Conservation (phyloP, 225 moss, liverwort and hornwort species). For the Physcomitrellopsis africana region DNA sequence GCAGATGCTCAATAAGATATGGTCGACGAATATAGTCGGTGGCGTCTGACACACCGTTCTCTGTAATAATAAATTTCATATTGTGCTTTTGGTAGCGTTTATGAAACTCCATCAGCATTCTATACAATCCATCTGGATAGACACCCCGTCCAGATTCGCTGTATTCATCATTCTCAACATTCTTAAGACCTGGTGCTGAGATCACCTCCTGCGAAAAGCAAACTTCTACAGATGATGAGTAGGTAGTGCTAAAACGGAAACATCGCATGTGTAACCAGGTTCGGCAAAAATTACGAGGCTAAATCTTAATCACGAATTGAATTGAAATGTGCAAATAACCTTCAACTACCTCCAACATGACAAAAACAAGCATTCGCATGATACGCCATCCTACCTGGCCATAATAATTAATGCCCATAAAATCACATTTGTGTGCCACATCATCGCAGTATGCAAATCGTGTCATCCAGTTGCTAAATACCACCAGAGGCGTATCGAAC, state of each 20-base stretch:
- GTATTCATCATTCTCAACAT: constrained; percentile 77
- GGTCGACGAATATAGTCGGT: constrained; percentile 96
- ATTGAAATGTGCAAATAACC: not conserved
- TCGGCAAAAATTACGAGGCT: not conserved
- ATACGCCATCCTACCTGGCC: constrained; percentile 70
- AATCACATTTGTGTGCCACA: constrained; percentile 80
- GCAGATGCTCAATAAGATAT: constrained; percentile 91
- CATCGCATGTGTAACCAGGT: not conserved
- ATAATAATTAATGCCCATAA: constrained; percentile 95
- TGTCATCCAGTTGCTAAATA: constrained; percentile 91
- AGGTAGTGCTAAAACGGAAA: not conserved
- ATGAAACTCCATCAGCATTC: constrained; percentile 75
- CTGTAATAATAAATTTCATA: constrained; percentile 88
- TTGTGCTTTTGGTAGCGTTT: constrained; percentile 87
- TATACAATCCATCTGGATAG: constrained; percentile 95
- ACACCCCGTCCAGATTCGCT: constrained; percentile 99
- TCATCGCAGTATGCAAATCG: constrained; percentile 91
- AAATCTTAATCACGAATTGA: constrained; percentile 1
- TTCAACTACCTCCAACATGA: not conserved
- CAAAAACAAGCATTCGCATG: not conserved
- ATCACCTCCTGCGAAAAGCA: constrained; percentile 68
- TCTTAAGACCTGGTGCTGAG: constrained; percentile 89
- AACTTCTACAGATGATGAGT: constrained; percentile 2
- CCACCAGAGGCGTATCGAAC: constrained; percentile 86
- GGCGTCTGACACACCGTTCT: constrained; percentile 95